These are phyloP conservation scores for Glomus cerebriforme DNA, from an alignment of 192 early-diverging fungal species.

Conservation along the genomic window DNA sequence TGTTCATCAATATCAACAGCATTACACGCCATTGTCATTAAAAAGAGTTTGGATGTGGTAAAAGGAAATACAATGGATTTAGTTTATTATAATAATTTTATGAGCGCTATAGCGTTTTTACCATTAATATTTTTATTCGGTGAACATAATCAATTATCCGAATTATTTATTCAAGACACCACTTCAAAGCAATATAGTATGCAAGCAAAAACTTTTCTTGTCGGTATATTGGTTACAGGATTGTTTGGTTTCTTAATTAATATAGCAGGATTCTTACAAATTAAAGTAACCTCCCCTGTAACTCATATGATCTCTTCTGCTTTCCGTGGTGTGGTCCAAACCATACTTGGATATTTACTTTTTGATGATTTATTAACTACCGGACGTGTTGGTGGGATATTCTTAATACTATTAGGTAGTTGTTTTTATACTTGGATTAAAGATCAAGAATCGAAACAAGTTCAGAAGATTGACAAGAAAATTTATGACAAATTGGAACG, in stretches of 20 bases:
- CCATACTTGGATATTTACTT: constrained; percentile 39
- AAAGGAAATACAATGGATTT: constrained; percentile 55
- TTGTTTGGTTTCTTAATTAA: constrained; percentile 65
- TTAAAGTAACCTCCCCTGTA: constrained; percentile 62
- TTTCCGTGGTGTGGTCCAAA: constrained; percentile 56
- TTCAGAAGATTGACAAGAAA: not conserved
- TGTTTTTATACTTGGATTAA: constrained; percentile 43
- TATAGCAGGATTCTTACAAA: constrained; percentile 64
- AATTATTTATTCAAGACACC: constrained; percentile 3
- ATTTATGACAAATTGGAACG: not conserved
- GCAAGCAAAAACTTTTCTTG: constrained; percentile 33
- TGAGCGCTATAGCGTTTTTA: constrained; percentile 42
- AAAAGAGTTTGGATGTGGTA: constrained; percentile 46
- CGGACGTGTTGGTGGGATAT: constrained; percentile 40
- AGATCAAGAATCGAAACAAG: constrained; percentile 29
- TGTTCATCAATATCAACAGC: constrained; percentile 57
- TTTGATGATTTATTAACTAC: constrained; percentile 42
- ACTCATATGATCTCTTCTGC: constrained; percentile 62
- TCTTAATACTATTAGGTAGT: constrained; percentile 41
- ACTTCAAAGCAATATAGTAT: not conserved
- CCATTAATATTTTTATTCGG: constrained; percentile 54
- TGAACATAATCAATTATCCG: constrained; percentile 35
- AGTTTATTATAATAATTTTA: constrained; percentile 64
- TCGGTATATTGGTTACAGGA: constrained; percentile 46
- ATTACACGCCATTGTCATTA: constrained; percentile 64